Conservation (phyloP, 1,139 yeast genomes). For the Pneumocystis murina region DNA sequence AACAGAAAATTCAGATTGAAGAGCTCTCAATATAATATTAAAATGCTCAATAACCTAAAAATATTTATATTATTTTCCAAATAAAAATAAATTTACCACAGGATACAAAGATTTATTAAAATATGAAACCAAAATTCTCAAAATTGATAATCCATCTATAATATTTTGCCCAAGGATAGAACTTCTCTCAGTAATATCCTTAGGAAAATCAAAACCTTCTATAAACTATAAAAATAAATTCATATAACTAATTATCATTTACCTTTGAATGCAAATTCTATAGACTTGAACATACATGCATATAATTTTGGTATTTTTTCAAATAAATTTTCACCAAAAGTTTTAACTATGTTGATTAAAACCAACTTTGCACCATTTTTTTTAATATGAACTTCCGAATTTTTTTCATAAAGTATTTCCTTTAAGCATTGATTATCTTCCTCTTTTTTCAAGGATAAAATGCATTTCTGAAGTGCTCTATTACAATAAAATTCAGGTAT, state of each 20-base stretch:
- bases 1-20: conserved; percentile 59
- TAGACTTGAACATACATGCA: conserved; percentile 53
- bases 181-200: conserved; percentile 31
- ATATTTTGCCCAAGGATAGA: conserved; percentile 57
- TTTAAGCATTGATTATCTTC: conserved; percentile 55
- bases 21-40: conserved; percentile 43
- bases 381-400: conserved; percentile 61
- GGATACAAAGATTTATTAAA: conserved; percentile 37
- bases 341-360: conserved; percentile 35
- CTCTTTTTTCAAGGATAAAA: conserved; percentile 71
- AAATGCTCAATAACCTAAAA: conserved; percentile 30
- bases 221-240: not conserved
- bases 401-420: conserved; percentile 45
- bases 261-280: conserved; percentile 25
- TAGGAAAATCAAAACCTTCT: conserved; percentile 21
- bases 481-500: conserved; percentile 84
- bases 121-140: conserved; percentile 58
- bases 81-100: conserved; percentile 18
- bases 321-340: conserved; percentile 44
- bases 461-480: conserved; percentile 38
- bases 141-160: conserved; percentile 73
- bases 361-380: conserved; percentile 71
- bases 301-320: conserved; percentile 51
- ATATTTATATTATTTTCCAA: not conserved
- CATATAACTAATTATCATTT: not conserved